Base-by-base conservation (phyloP, 1,284 basidiomycete species). In the Athelia psychrophila region DNA sequence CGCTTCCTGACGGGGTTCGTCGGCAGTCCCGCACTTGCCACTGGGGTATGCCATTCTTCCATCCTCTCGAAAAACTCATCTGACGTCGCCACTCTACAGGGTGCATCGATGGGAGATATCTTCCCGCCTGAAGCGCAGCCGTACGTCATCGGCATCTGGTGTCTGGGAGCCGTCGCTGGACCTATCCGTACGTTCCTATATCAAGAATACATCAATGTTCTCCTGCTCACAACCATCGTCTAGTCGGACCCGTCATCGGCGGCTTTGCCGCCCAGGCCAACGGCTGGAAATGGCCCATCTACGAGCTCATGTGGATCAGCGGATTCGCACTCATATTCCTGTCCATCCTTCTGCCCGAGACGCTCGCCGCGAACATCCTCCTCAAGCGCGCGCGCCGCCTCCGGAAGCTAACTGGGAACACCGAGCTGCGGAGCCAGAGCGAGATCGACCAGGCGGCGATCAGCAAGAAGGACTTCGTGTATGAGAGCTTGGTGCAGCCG, bases 1-100 rank as follows among this genome's bases (percentile, higher is more conserved):
- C 78, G 85, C 8, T 85, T 88, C 68, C 64, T 88, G 10, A 75
- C 80, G 1, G 85, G 85, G 0, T 77, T 75, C 27, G 81, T 84
- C 47, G 73, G 70, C 30, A 68, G 68, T 24, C 67, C 70, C 9
- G 58, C 63, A 2, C 63, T 72, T 5, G 69, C 70, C 1, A 72
- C 68, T 3, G 68, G 68, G 16, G 62, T 18, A 6, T n/a, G 25
- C 12, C 30, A 23, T 23, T 19, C 9, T 10, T 33, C 19, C 19
- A 1, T 30, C 13, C 15, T 42, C 12, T 27, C 33, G 24, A 30
- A 33, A 10, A n/a, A 15, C 23, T 6, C 6, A 8, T 6, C 38
- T 42, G n/a, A 42, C 38, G 38, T 18, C 16, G 38, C n/a, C 38
- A n/a, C 6, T 13, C 13, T 42, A 16, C 18, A 53, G 25, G 63